These are phyloP conservation scores for Pseudocercospora pini-densiflorae DNA, from an alignment of 2,329 filamentous ascomycete genomes.

Conservation along the genomic window DNA sequence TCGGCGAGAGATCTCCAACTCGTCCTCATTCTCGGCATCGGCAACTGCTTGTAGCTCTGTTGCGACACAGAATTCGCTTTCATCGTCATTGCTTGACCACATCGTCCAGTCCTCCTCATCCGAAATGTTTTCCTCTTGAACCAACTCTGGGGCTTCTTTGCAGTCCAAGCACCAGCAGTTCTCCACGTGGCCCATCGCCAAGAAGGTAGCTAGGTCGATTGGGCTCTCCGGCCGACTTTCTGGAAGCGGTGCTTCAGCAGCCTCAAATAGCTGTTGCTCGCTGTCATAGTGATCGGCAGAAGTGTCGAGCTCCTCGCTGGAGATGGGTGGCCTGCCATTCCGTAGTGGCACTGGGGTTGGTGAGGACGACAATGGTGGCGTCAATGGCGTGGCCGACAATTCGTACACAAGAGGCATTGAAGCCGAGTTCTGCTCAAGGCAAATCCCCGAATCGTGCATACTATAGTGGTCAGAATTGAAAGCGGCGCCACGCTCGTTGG, in stretches of 20 bases:
- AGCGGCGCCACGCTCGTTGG: slow-evolving; percentile 26
- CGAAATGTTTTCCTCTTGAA: slow-evolving; percentile 18
- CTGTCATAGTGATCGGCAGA: slow-evolving; percentile 35
- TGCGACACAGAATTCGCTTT: neutral
- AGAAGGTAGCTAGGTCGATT: slow-evolving; percentile 35
- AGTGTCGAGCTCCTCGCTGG: slow-evolving; percentile 18
- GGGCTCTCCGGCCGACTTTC: slow-evolving; percentile 18
- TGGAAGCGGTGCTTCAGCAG: slow-evolving; percentile 15
- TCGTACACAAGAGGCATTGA: slow-evolving; percentile 22
- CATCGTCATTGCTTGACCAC: slow-evolving; percentile 24
- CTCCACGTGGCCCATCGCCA: slow-evolving; percentile 37
- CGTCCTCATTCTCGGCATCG: slow-evolving; percentile 14
- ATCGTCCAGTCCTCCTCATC: slow-evolving; percentile 32
- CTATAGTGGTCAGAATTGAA: slow-evolving; percentile 17
- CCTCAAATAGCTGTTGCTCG: slow-evolving; percentile 34
- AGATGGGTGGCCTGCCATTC: neutral
- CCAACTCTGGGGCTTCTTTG: slow-evolving; percentile 28
- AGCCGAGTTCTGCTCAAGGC: slow-evolving; percentile 19
- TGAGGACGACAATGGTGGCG: neutral
- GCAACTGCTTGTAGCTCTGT: neutral
- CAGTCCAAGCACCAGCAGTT: slow-evolving; percentile 37
- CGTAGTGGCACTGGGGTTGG: neutral
- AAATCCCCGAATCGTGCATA: slow-evolving; percentile 27
- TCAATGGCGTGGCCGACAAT: slow-evolving; percentile 22
- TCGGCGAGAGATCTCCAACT: neutral